phyloP scores from a whole-genome alignment of 78 protist species.

The Planoprotostelium fungivorum region DNA sequence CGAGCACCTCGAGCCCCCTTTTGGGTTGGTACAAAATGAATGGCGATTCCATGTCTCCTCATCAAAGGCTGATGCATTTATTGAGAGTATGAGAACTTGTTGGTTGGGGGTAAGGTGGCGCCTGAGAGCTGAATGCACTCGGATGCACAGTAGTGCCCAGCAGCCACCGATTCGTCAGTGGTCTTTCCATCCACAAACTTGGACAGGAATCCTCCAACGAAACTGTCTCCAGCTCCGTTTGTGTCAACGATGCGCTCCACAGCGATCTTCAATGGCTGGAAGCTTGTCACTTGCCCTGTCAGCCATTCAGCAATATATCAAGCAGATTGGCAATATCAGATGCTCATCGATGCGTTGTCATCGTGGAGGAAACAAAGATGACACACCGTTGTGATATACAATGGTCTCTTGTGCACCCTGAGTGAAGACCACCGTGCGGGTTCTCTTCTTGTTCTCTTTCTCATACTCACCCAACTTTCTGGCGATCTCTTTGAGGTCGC shows the following conservation, averaged over 20 bases:
- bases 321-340: background rate
- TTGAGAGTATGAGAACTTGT: slow-evolving; percentile 2
- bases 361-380: background rate
- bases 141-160: slow-evolving; percentile 87
- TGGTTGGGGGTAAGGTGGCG: slow-evolving; percentile 69
- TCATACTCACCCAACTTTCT: slow-evolving; percentile 43
- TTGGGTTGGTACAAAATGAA: too few relatives aligned
- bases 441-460: slow-evolving; percentile 61
- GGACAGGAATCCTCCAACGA: slow-evolving; percentile 96
- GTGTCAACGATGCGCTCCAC: slow-evolving; percentile 88
- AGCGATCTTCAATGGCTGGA: slow-evolving; percentile 39
- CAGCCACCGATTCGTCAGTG: slow-evolving; percentile 63
- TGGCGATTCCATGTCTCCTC: too few relatives aligned
- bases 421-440: slow-evolving; percentile 91
- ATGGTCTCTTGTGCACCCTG: slow-evolving; percentile 85
- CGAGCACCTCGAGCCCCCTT: too few relatives aligned
- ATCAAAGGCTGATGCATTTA: too few relatives aligned
- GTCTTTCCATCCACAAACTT: slow-evolving; percentile 17
- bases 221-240: slow-evolving; percentile 98
- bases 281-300: slow-evolving; percentile 16
- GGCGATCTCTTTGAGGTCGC: slow-evolving; percentile 72
- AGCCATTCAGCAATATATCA: too few relatives aligned
- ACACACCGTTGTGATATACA: slow-evolving; percentile 56
- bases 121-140: slow-evolving; percentile 80
- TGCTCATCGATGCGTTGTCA: too few relatives aligned